Base-by-base conservation (phyloP, 345 rosid species). In the Citrus inodora region DNA sequence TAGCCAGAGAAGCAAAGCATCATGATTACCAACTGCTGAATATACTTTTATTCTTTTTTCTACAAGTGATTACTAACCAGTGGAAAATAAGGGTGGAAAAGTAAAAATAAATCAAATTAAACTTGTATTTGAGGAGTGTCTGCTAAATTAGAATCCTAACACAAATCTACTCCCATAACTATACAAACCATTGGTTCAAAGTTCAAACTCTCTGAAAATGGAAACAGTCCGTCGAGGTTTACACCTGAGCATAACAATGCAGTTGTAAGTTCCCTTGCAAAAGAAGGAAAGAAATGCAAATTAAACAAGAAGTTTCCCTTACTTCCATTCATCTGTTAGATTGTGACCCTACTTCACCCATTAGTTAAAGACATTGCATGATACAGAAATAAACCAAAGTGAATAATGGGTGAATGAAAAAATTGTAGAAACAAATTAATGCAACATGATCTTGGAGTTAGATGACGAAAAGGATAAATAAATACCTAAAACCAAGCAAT, bases 241-340 rank as follows among this genome's bases (percentile, higher is more conserved):
- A 78, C 64, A 85, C 88, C 91, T 82, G 86, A 79, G 79, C 85
- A 84, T 76, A 79, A 84, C 80, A 80, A 76, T 67, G 80, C 63
- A 62, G 77, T 78, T 83, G 83, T 70, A 58, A 83, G 87, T 76
- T 74, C 69, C 80, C 32, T 59, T 67, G 63, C 74, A 68, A 81
- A 75, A 79, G 37, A 67, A 68, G 9, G 53, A 65, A 51, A 51
- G 24, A 65, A 19, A 42, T 24, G 30, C 55, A 68, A 53, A 37
- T 46, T 22, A 3, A 70, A 74, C 28, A 35, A 72, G 66, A 56
- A 53, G n/a, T 69, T 55, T 24, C 55, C 32, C 6, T 24, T 67
- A 55, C 13, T 76, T 6, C 70, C 65, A 55, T 51, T 27, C 42
- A 19, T 67, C 35, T 38, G 74, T 27, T 56, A 62, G 58, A 53